Conservation (phyloP, 306 rosid species). For the Argentina anserina region DNA sequence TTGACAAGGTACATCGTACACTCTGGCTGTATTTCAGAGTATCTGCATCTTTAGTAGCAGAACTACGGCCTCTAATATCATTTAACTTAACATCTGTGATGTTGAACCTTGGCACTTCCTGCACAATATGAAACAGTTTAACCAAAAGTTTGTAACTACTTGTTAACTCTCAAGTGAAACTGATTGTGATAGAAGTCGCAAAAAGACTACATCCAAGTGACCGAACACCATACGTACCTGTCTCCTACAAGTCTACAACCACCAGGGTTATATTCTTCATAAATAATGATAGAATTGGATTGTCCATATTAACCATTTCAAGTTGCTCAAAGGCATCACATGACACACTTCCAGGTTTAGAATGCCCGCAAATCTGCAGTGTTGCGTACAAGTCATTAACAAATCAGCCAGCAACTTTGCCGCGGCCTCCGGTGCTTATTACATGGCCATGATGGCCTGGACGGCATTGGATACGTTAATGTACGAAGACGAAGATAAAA, state of each 20-base stretch:
- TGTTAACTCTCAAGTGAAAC: not conserved
- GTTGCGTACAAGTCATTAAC: too few relatives aligned
- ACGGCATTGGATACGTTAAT: too few relatives aligned
- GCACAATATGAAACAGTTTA: not conserved
- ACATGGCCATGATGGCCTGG: too few relatives aligned
- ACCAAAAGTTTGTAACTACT: not conserved
- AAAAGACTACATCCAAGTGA: not conserved
- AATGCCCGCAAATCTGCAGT: too few relatives aligned
- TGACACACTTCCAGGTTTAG: conserved; percentile 9
- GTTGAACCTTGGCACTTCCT: conserved; percentile 18
- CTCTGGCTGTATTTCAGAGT: conserved; percentile 19
- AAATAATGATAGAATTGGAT: conserved; percentile 34
- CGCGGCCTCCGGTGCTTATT: too few relatives aligned
- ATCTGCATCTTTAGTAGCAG: conserved; percentile 7
- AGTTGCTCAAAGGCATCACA: conserved; percentile 11
- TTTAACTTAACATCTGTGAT: conserved; percentile 8
- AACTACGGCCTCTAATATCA: conserved; percentile 24
- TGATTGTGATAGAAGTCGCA: too few relatives aligned
- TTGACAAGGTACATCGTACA: conserved; percentile 20
- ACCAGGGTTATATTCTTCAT: conserved; percentile 35
- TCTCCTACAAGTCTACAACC: not conserved
- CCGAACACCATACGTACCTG: not conserved
- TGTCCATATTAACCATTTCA: conserved; percentile 9
- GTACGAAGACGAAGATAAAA: too few relatives aligned
- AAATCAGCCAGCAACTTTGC: too few relatives aligned